Evolutionary conservation across 2,329 filamentous ascomycete species (phyloP), one percentile per base, ranked within the genome.

Genomic region (Pseudonectria foliicola): DNA sequence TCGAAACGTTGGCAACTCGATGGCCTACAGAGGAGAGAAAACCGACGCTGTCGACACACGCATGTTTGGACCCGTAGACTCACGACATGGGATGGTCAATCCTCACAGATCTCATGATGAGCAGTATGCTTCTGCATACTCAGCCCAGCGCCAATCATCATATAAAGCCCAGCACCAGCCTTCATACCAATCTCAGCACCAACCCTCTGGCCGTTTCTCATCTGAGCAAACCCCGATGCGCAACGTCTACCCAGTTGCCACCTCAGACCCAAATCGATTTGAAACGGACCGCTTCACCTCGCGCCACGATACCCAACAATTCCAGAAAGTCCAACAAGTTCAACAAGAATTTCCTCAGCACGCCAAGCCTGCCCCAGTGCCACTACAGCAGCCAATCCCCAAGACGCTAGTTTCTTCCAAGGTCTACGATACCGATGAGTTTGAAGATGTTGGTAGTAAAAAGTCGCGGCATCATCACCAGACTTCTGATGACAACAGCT

Each of bases 381-480:
- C 80, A 10, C 68, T 95, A n/a, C 83, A 92, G 55, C 86, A 94
- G 49, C 89, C 89, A 3, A 82, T 88, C 48, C 89, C 89, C 3
- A 73, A 85, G 39, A 70, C 74, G 3, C 85, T 85, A 0, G 77
- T 93, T 3, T 80, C 80, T 25, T 73, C 75, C 42, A 74, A 75
- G 13, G 71, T 89, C 1, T 85, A 86, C 48, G 71, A 78, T 31
- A 63, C 71, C 24, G 61, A 63, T 26, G 62, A 56, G 29, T 46
- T 59, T 10, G 56, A 59, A 14, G 48, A 54, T 30, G 63, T 61
- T 25, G 50, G 50, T 24, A 55, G 49, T n/a, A 56, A 49, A 4
- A 57, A 60, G 14, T 48, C 54, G 12, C 55, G 53, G 25, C 40
- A 47, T 13, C 38, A 45, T 13, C 54, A 50, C 25, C 53, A 51